These are phyloP conservation scores for Pythium sp. DNA, from an alignment of 352 stramenopile species.

Conservation along the genomic window DNA sequence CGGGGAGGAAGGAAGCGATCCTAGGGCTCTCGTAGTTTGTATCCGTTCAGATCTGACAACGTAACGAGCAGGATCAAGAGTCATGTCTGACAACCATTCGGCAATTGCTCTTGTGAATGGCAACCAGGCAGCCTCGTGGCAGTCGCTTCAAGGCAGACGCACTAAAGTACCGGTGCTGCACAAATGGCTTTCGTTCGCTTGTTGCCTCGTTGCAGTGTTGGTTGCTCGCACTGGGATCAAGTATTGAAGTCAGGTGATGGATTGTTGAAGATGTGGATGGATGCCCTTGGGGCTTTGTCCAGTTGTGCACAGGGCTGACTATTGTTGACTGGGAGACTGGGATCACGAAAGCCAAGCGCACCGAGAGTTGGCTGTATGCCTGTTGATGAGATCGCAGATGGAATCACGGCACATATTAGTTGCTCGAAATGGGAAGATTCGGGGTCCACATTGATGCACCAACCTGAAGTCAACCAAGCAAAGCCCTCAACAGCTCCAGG, in stretches of 20 bases:
- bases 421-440: not conserved
- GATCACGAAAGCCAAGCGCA: not conserved
- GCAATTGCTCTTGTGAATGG: constrained; percentile 1
- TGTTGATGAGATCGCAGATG: not conserved
- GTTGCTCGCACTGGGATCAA: not conserved
- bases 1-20: not conserved
- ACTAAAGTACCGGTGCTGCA: not conserved
- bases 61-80: not conserved
- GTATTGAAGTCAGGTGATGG: not conserved
- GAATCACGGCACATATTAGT: not conserved
- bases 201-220: not conserved
- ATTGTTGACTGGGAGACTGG: constrained; percentile 4
- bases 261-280: not conserved
- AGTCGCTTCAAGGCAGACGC: not conserved
- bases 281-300: not conserved
- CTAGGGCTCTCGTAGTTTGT: not conserved
- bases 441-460: not conserved
- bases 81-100: not conserved
- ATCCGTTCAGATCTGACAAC: not conserved
- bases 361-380: not conserved
- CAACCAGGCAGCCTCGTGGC: not conserved
- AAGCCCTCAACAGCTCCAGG: not conserved
- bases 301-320: not conserved
- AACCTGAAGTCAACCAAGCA: not conserved
- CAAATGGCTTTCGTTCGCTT: not conserved